phyloP scores from a whole-genome alignment of 2,329 filamentous ascomycete genomes.

The Colletotrichum sp. region DNA sequence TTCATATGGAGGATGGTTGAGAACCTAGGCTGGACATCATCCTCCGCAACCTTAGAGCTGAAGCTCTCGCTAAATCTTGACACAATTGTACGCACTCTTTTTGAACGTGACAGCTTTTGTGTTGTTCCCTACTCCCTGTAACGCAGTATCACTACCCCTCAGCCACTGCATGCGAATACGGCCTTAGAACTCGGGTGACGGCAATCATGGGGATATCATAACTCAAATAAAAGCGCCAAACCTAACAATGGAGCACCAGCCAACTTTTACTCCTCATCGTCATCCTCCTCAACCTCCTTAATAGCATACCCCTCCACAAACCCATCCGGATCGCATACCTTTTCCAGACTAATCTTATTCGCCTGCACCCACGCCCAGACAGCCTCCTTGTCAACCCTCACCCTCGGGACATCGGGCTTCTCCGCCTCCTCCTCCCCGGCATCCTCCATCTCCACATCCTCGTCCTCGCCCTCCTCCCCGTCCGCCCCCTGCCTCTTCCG shows the following conservation, averaged over 20 bases:
- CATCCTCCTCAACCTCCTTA: constrained; percentile 41
- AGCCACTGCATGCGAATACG: background rate
- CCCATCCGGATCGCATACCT: constrained; percentile 74
- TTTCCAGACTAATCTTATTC: constrained; percentile 67
- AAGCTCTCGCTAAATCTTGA: background rate
- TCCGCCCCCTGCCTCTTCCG: constrained; percentile 11
- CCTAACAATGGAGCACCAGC: background rate
- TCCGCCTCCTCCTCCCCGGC: constrained; percentile 27
- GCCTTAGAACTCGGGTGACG: background rate
- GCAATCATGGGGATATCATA: background rate
- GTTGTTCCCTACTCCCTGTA: too few species aligned
- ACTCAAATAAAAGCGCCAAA: background rate
- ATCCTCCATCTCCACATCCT: constrained; percentile 25
- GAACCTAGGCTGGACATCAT: background rate
- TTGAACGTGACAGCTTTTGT: background rate
- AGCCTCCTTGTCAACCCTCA: constrained; percentile 58
- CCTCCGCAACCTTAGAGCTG: rapidly evolving
- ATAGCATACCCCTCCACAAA: constrained; percentile 74
- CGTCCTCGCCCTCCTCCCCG: constrained; percentile 23
- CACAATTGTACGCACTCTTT: background rate
- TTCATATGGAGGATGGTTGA: background rate
- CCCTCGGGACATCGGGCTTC: constrained; percentile 42
- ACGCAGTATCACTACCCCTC: too few species aligned
- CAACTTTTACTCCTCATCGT: constrained; percentile 29
- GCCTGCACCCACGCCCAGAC: constrained; percentile 71